Evolutionary conservation across 1,284 basidiomycete genomes (phyloP).

Genomic region (Exobasidium rhododendri): DNA sequence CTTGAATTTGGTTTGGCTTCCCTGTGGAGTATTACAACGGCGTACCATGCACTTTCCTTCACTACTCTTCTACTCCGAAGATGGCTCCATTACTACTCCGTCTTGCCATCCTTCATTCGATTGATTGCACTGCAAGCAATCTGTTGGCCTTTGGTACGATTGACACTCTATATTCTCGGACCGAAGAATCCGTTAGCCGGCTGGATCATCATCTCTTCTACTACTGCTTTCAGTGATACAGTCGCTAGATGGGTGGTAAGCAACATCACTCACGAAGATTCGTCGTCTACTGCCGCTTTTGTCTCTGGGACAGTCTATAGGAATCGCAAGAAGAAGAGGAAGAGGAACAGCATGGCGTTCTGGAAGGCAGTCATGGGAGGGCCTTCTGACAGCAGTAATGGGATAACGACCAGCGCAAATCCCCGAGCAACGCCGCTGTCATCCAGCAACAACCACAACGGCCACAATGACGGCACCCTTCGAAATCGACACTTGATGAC

Average conservation of each 20-base stretch:
- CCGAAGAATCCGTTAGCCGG: conserved; percentile 67
- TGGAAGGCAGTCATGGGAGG: conserved; percentile 45
- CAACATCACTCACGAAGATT: conserved; percentile 45
- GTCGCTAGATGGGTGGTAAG: conserved; percentile 52
- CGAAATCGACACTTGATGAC: not conserved
- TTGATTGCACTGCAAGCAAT: conserved; percentile 78
- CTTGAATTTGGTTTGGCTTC: conserved; percentile 39
- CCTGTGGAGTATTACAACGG: conserved; percentile 64
- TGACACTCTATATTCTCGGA: conserved; percentile 68
- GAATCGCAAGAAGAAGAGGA: conserved; percentile 22
- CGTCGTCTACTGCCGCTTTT: not conserved
- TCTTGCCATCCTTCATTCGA: conserved; percentile 73
- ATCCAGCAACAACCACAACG: not conserved
- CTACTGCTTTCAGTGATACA: conserved; percentile 59
- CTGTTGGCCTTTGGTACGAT: conserved; percentile 77
- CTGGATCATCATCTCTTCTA: conserved; percentile 77
- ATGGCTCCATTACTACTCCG: conserved; percentile 77
- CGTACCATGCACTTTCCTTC: conserved; percentile 72
- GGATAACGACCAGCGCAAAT: not conserved
- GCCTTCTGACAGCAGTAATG: conserved; percentile 6
- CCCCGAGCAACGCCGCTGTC: not conserved
- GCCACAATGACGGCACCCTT: not conserved
- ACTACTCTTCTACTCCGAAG: conserved; percentile 75
- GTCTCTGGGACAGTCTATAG: conserved; percentile 12
- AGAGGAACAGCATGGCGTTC: conserved; percentile 30